A percentile compares a stretch with the other conserved stretches of the same genome.
Conservation (phyloP, 1,284 basidiomycete species). For the Puccinia coronata region DNA sequence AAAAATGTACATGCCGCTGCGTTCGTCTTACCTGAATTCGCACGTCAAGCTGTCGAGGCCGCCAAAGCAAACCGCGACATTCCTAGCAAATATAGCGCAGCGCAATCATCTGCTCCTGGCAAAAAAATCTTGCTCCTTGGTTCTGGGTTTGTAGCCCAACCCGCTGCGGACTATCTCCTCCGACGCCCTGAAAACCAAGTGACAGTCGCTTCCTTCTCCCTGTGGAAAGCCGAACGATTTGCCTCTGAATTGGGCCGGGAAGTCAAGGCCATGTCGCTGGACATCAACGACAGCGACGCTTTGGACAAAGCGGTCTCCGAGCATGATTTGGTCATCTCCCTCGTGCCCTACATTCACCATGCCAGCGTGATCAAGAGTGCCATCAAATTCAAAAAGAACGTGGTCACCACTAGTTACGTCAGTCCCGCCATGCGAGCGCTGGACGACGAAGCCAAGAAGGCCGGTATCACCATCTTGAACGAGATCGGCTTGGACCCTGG, state of each 20-base stretch:
- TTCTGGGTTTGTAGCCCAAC: conserved; percentile 90
- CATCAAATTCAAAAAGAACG: conserved; percentile 89
- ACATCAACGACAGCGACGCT: conserved; percentile 72
- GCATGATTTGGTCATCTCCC: conserved; percentile 90
- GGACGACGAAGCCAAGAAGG: conserved; percentile 77
- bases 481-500: conserved; percentile 97
- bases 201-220: conserved; percentile 85
- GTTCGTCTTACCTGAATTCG: conserved; percentile 91
- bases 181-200: conserved; percentile 79
- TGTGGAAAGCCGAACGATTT: conserved; percentile 72
- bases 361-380: conserved; percentile 89
- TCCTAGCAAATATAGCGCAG: conserved; percentile 42
- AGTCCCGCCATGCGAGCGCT: conserved; percentile 84
- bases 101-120: conserved; percentile 50
- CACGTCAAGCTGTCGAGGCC: conserved; percentile 63
- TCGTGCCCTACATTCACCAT: conserved; percentile 95
- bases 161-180: conserved; percentile 89
- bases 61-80: conserved; percentile 70
- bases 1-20: conserved; percentile 76
- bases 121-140: conserved; percentile 88
- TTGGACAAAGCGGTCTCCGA: conserved; percentile 79
- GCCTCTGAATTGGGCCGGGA: conserved; percentile 70
- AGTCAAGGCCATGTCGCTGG: conserved; percentile 69
- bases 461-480: conserved; percentile 94
- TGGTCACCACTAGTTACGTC: conserved; percentile 96